phyloP scores from a whole-genome alignment of 2,329 filamentous ascomycete genomes.

The Talaromyces piceae region DNA sequence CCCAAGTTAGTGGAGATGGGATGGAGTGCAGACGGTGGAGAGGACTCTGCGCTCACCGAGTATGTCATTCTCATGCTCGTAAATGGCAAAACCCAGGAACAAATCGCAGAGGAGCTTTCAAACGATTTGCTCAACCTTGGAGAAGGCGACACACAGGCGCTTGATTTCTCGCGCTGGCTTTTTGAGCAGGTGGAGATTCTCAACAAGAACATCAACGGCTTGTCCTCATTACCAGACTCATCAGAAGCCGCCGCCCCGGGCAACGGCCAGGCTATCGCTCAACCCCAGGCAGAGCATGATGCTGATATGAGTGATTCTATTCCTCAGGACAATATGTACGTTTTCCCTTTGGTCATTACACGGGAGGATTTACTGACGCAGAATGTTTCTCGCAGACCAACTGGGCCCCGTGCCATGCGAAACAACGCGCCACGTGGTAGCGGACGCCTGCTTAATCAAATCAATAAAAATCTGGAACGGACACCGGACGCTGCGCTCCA shows the following conservation, averaged over 20 bases:
- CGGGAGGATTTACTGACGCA: constrained; percentile 40
- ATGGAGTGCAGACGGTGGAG: constrained; percentile 76
- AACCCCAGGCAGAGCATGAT: constrained; percentile 48
- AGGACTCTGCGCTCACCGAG: constrained; percentile 78
- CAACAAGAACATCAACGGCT: constrained; percentile 55
- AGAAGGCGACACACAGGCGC: constrained; percentile 73
- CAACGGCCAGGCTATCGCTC: constrained; percentile 27
- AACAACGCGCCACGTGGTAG: constrained; percentile 59
- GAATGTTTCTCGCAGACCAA: constrained; percentile 56
- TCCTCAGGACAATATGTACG: constrained; percentile 33
- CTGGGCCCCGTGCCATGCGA: constrained; percentile 91
- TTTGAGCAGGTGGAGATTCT: constrained; percentile 74
- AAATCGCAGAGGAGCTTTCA: constrained; percentile 81
- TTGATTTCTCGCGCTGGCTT: constrained; percentile 85
- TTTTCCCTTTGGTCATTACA: constrained; percentile 7
- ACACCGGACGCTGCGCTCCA: constrained; percentile 68
- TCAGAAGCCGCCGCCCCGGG: constrained; percentile 28
- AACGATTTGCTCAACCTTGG: constrained; percentile 76
- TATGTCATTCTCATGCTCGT: constrained; percentile 97
- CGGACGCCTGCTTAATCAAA: constrained; percentile 77
- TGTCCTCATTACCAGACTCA: constrained; percentile 18
- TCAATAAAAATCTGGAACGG: constrained; percentile 76
- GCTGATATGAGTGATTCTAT: constrained; percentile 62
- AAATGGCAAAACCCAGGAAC: constrained; percentile 85
- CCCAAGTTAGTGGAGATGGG: constrained; percentile 88